Percentiles rank a stretch among this genome's conserved stretches.
Evolutionary conservation across 371 early-diverging fungal species (phyloP).

Genomic region (Coemansia sp.): DNA sequence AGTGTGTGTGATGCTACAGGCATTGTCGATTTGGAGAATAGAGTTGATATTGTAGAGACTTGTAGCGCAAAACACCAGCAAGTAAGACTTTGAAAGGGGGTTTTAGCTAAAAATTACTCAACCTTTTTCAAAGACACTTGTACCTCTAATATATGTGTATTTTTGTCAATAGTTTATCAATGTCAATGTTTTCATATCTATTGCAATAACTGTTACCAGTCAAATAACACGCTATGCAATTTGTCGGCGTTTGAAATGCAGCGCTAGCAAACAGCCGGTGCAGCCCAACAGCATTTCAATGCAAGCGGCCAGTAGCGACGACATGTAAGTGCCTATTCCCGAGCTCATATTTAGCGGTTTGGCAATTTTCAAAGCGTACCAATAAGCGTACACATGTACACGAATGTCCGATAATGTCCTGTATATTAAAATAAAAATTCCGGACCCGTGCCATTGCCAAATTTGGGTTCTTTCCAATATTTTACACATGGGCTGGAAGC

Average conservation of each 20-base stretch:
- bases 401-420: background rate
- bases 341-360: background rate
- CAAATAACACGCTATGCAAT: background rate
- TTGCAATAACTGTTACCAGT: background rate
- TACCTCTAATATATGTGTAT: background rate
- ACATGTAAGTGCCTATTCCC: background rate
- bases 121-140: background rate
- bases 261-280: background rate
- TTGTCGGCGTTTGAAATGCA: background rate
- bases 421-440: background rate
- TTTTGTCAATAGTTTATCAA: background rate
- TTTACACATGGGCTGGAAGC: background rate
- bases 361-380: background rate
- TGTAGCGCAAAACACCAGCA: background rate
- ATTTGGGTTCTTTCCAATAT: background rate
- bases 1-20: constrained; percentile 14
- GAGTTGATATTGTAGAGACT: background rate
- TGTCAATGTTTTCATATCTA: background rate
- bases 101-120: background rate
- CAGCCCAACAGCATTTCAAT: background rate
- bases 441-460: background rate
- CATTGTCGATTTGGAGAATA: too few species aligned
- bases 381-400: background rate
- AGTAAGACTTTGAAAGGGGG: background rate
- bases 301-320: background rate